Evolutionary conservation across 257 asterid species (phyloP), one percentile per base, ranked within the genome.

Genomic region (Forsythia viridissima): DNA sequence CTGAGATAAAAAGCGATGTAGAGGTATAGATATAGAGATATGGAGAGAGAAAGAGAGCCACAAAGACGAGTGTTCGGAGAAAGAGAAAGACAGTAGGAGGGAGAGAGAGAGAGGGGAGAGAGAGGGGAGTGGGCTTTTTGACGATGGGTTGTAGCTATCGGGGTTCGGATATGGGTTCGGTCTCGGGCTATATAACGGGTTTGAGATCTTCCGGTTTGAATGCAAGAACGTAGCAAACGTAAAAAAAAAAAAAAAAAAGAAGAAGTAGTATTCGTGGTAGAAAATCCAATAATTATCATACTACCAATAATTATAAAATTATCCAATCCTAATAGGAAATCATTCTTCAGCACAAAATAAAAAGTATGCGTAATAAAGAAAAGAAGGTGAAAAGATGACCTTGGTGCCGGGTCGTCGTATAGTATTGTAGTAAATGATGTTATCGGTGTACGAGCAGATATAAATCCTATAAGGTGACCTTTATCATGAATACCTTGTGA

Each of bases 11-110:
- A 48, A 82, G 83, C 83, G 83, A 77, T 81, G 77, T 74, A 71
- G 80, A 85, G 81, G 76, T 61, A 70, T 42, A 75, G 77, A 80
- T 80, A 79, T 42, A 75, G 86, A 86, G 82, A 86, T 37, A 82
- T 79, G 43, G 85, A 84, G 90, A 85, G 84, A 75, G 43, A 86
- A 82, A 84, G 83, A 77, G 34, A 30, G 80, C 85, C 85, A 81
- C 85, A 76, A 73, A 75, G 77, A 79, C 83, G 78, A 70, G 84
- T 63, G 77, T 73, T 48, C 79, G 80, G 78, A 82, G 77, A 24
- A 30, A 74, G 85, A 59, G 85, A 85, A 38, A 44, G 39, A 55
- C 69, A 81, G 88, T 40, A 77, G 84, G 72, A 63, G 38, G 21
- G 39, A 3, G 38, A 21, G 2, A 6, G 6, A 1, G 12, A 0